These are phyloP conservation scores for Aspergillus sp. DNA, from an alignment of 2,329 filamentous ascomycete species.

Conservation along the genomic window DNA sequence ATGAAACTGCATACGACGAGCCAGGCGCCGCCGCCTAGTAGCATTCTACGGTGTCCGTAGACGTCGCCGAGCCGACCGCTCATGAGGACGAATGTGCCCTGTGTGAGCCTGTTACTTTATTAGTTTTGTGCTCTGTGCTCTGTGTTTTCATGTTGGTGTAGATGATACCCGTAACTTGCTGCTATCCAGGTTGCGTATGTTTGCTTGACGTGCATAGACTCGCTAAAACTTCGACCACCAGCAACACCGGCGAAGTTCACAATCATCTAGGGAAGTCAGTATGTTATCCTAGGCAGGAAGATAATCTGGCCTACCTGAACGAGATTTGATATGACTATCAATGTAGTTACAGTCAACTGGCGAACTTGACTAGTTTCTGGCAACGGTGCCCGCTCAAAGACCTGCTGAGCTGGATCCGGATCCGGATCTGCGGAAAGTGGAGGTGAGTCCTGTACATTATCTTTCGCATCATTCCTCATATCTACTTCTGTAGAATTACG, in stretches of 20 bases:
- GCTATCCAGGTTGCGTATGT: slow-evolving; percentile 27
- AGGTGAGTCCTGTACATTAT: not conserved
- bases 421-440: not conserved
- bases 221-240: slow-evolving; percentile 22
- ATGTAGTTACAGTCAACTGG: slow-evolving; percentile 17
- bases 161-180: slow-evolving; percentile 26
- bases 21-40: slow-evolving; percentile 57
- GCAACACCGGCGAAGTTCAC: slow-evolving; percentile 28
- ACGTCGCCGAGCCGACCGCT: slow-evolving; percentile 58
- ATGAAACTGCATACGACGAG: slow-evolving; percentile 55
- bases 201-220: slow-evolving; percentile 19
- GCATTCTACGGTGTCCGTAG: slow-evolving; percentile 57
- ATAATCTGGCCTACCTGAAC: slow-evolving; percentile 21
- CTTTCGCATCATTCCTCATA: not conserved
- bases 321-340: slow-evolving; percentile 27
- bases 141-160: not conserved
- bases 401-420: slow-evolving; percentile 21
- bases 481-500: not conserved
- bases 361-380: slow-evolving; percentile 17
- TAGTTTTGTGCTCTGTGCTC: not conserved
- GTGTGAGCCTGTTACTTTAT: slow-evolving; percentile 41
- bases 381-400: slow-evolving; percentile 21
- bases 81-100: slow-evolving; percentile 60
- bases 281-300: not conserved
- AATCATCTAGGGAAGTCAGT: slow-evolving; percentile 22